phyloP scores from a whole-genome alignment of 495 filamentous ascomycete species.

The Aspergillus ellipticus region DNA sequence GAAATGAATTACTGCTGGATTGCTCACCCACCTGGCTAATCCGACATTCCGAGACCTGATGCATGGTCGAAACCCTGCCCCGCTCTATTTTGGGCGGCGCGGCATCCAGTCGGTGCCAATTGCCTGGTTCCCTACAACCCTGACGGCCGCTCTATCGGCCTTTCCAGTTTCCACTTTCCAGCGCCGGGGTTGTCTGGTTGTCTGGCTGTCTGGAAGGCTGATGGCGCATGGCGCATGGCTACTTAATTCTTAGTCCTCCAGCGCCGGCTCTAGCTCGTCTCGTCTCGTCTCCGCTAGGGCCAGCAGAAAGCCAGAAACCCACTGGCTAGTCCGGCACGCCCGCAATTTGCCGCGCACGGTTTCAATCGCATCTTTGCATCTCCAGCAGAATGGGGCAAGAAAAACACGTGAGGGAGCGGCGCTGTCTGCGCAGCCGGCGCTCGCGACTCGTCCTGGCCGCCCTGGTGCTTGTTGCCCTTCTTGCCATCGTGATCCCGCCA shows the following conservation, averaged over 20 bases:
- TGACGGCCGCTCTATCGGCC: background rate
- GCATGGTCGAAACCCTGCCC: constrained; percentile 21
- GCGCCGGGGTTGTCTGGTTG: constrained; percentile 9
- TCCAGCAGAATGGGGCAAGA: constrained; percentile 19
- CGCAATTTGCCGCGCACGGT: constrained; percentile 13
- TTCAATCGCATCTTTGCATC: constrained; percentile 9
- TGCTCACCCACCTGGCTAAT: constrained; percentile 4
- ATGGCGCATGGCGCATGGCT: too few species aligned
- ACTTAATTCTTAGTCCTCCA: constrained; percentile 22
- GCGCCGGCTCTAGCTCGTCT: constrained; percentile 11
- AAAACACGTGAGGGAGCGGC: constrained; percentile 38
- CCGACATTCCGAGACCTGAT: constrained; percentile 2
- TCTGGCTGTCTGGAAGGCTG: constrained; percentile 1
- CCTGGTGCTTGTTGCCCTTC: constrained; percentile 28
- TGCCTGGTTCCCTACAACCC: constrained; percentile 9
- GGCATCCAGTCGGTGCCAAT: background rate
- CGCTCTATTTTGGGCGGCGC: constrained; percentile 26
- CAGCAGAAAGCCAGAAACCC: constrained; percentile 21
- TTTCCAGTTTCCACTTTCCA: constrained; percentile 8
- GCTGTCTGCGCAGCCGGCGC: constrained; percentile 28
- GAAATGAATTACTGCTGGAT: constrained; percentile 13
- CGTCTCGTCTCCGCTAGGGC: constrained; percentile 11
- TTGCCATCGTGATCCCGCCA: constrained; percentile 33
- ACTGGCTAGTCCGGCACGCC: constrained; percentile 12
- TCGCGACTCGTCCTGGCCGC: constrained; percentile 26